These are phyloP conservation scores for Diaporthe longicolla DNA, from an alignment of 2,329 filamentous ascomycete species.

Conservation along the genomic window DNA sequence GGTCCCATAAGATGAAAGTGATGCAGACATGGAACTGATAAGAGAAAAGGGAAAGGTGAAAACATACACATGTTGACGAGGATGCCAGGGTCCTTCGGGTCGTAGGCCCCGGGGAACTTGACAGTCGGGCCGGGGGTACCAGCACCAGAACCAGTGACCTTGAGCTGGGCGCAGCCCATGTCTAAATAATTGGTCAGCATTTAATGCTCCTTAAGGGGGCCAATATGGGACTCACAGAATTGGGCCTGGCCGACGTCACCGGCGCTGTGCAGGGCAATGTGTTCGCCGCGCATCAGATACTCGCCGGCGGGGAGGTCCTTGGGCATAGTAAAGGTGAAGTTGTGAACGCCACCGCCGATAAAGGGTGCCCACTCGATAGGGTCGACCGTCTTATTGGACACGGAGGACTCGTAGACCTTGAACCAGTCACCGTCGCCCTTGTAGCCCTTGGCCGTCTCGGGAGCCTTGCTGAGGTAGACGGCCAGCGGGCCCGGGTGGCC, in stretches of 20 bases:
- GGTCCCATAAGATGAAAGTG: too few species aligned
- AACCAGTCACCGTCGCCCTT: constrained; percentile 55
- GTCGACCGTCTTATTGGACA: constrained; percentile 48
- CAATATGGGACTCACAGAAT: constrained; percentile 47
- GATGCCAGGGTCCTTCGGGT: constrained; percentile 52
- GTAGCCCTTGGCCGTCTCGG: constrained; percentile 50
- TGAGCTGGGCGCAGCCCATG: constrained; percentile 55
- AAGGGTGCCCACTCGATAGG: constrained; percentile 52
- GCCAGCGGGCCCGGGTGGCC: constrained; percentile 57
- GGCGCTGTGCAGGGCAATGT: constrained; percentile 57
- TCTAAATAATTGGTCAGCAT: constrained; percentile 37
- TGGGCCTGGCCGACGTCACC: constrained; percentile 50
- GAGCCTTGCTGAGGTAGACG: constrained; percentile 55
- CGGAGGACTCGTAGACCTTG: constrained; percentile 54
- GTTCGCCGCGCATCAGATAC: constrained; percentile 59
- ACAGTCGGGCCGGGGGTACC: constrained; percentile 49
- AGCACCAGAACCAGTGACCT: constrained; percentile 51
- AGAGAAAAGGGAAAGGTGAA: too few species aligned
- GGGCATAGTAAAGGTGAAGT: constrained; percentile 54
- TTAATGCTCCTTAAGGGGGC: background rate
- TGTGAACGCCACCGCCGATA: constrained; percentile 42
- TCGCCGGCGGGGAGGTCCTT: constrained; percentile 52
- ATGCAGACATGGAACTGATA: too few species aligned
- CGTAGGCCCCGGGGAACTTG: constrained; percentile 53
- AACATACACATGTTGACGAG: constrained; percentile 51